Evolutionary conservation across 2,329 filamentous ascomycete species (phyloP).

Genomic region (Verticillium klebahnii): DNA sequence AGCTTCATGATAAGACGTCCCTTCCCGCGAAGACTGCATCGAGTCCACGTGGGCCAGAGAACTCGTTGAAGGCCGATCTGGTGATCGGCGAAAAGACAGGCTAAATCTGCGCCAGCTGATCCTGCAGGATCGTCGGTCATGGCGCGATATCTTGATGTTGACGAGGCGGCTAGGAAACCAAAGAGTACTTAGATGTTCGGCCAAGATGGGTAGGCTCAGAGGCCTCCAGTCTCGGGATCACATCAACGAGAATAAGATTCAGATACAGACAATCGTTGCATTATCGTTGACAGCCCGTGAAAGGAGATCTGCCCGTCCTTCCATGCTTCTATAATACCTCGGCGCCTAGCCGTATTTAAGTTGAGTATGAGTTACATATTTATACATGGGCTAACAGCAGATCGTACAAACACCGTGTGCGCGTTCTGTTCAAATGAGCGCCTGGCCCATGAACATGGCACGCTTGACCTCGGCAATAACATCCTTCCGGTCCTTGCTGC

Average conservation of each 20-base stretch:
- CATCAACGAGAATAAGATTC: background rate
- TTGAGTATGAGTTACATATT: background rate
- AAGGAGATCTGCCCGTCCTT: background rate
- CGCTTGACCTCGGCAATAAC: constrained; percentile 88
- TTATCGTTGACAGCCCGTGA: background rate
- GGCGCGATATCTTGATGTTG: no score
- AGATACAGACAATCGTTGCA: background rate
- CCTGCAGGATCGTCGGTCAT: no score
- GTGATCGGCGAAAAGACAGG: background rate
- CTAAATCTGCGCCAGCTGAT: no score
- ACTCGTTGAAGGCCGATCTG: background rate
- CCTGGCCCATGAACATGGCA: constrained; percentile 79
- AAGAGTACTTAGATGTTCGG: no score
- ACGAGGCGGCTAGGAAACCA: no score
- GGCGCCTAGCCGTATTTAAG: background rate
- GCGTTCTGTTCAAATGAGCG: constrained; percentile 53
- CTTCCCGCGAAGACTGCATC: background rate
- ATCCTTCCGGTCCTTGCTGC: constrained; percentile 83
- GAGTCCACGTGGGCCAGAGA: background rate
- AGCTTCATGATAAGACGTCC: background rate
- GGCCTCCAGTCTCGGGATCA: no score
- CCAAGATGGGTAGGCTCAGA: no score
- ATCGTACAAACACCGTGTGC: constrained; percentile 1
- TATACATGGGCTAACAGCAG: background rate
- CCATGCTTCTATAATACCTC: background rate